These are phyloP conservation scores for Penstemon eatonii DNA, from an alignment of 257 asterid genomes.

Conservation along the genomic window DNA sequence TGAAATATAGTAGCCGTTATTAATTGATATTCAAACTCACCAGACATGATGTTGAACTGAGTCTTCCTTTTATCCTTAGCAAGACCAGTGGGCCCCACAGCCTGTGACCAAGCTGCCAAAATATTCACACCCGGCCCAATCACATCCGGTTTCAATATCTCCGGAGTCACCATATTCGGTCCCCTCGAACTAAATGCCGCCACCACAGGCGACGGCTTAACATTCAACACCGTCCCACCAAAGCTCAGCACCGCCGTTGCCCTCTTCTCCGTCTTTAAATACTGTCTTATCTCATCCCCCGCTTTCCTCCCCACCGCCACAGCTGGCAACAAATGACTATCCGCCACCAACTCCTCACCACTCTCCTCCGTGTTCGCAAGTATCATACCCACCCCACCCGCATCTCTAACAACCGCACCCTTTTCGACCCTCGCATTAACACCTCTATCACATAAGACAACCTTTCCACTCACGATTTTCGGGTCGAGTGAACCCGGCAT, in stretches of 20 bases:
- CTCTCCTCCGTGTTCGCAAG: slow-evolving; percentile 59
- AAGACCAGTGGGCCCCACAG: slow-evolving; percentile 46
- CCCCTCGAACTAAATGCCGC: slow-evolving; percentile 72
- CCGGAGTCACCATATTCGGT: slow-evolving; percentile 56
- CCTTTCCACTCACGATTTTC: slow-evolving; percentile 28
- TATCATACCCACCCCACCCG: slow-evolving; percentile 66
- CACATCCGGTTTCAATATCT: slow-evolving; percentile 62
- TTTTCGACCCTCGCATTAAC: background rate
- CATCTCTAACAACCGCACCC: slow-evolving; percentile 30
- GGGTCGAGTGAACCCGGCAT: slow-evolving; percentile 9
- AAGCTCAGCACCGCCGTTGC: slow-evolving; percentile 47
- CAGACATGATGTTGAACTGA: slow-evolving; percentile 57
- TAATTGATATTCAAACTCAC: slow-evolving; percentile 26
- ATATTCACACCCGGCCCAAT: slow-evolving; percentile 66
- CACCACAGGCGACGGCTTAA: slow-evolving; percentile 69
- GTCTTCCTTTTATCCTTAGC: slow-evolving; percentile 25
- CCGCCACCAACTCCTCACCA: slow-evolving; percentile 68
- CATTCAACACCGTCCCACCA: slow-evolving; percentile 58
- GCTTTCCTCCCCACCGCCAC: slow-evolving; percentile 54
- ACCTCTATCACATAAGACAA: slow-evolving; percentile 34
- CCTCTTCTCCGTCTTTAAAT: slow-evolving; percentile 33
- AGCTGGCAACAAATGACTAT: slow-evolving; percentile 60
- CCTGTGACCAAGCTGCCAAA: slow-evolving; percentile 57
- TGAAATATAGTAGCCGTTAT: slow-evolving; percentile 34
- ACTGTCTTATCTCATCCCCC: slow-evolving; percentile 46